Percentiles rank a stretch among this genome's conserved stretches.
Conservation (phyloP, 192 early-diverging fungal genomes). For the Mycoemilia scoparia region DNA sequence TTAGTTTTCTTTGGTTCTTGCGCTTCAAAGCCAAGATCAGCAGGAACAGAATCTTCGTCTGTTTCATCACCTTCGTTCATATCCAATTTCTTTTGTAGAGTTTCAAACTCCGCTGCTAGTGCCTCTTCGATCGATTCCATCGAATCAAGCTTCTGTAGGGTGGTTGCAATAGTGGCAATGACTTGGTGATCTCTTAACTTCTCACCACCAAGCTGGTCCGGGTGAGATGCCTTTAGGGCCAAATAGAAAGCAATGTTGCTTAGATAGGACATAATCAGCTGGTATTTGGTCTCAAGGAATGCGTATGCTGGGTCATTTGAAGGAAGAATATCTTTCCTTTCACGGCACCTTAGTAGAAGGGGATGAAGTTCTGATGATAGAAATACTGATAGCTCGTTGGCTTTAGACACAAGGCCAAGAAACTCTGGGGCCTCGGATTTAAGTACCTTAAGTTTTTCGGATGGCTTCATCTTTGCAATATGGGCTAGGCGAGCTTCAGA, state of each 20-base stretch:
- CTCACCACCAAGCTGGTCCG: slow-evolving; percentile 24
- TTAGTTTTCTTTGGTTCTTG: slow-evolving; percentile 2
- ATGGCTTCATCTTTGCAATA: slow-evolving; percentile 32
- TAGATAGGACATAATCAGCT: slow-evolving; percentile 52
- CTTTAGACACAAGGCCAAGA: slow-evolving; percentile 43
- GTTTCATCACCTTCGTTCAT: slow-evolving; percentile 18
- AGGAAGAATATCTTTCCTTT: too few relatives aligned
- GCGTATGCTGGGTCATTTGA: slow-evolving; percentile 26
- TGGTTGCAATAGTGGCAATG: slow-evolving; percentile 53
- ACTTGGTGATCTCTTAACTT: slow-evolving; percentile 65
- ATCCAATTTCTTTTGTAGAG: slow-evolving; percentile 28
- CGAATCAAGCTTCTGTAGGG: slow-evolving; percentile 51
- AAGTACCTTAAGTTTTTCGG: slow-evolving; percentile 42
- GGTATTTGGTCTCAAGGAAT: slow-evolving; percentile 24
- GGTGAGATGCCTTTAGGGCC: slow-evolving; percentile 38
- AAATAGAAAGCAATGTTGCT: slow-evolving; percentile 84
- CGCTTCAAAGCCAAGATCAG: slow-evolving; percentile 14
- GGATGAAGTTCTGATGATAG: too few relatives aligned
- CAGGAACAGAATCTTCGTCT: not conserved
- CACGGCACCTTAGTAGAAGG: too few relatives aligned
- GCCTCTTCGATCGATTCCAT: slow-evolving; percentile 46
- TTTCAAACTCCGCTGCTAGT: slow-evolving; percentile 29
- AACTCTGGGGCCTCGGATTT: slow-evolving; percentile 60
- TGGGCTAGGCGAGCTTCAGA: slow-evolving; percentile 14
- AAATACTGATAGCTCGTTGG: slow-evolving; percentile 24